Conservation (phyloP, 2,329 filamentous ascomycete genomes). For the Sclerotinia spermophila region DNA sequence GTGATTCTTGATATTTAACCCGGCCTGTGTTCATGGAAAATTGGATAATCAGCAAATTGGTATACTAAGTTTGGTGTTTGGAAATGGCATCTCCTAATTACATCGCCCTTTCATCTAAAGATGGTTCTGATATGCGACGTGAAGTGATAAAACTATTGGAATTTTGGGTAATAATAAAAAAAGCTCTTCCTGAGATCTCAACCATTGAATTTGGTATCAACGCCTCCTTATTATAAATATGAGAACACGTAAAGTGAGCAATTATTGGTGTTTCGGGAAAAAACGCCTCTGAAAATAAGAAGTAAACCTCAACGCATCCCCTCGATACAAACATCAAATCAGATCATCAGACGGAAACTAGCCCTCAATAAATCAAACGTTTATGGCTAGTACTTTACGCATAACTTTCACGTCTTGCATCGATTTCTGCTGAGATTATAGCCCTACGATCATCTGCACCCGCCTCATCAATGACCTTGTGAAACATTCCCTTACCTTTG, state of each 20-base stretch:
- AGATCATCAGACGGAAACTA: slow-evolving; percentile 15
- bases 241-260: neutral
- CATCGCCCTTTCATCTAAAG: slow-evolving; percentile 15
- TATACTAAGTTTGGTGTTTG: neutral
- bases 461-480: slow-evolving; percentile 15
- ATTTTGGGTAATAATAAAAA: neutral
- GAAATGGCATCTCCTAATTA: neutral
- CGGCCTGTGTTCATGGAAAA: neutral
- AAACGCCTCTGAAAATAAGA: slow-evolving; percentile 9
- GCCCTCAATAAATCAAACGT: slow-evolving; percentile 13
- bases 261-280: neutral
- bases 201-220: neutral
- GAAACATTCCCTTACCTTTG: slow-evolving; percentile 30
- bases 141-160: slow-evolving; percentile 7
- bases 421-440: slow-evolving; percentile 3
- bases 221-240: neutral
- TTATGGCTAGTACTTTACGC: slow-evolving; percentile 4
- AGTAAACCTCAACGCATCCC: slow-evolving; percentile 8
- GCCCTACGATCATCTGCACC: slow-evolving; percentile 8
- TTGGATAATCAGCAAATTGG: slow-evolving; percentile 1
- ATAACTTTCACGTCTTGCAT: slow-evolving; percentile 4
- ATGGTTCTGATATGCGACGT: slow-evolving; percentile 11
- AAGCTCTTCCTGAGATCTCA: neutral
- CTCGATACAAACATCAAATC: slow-evolving; percentile 1
- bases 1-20: slow-evolving; percentile 12